A percentile compares a stretch with the other conserved stretches of the same genome.
phyloP scores from a whole-genome alignment of 2,329 filamentous ascomycete genomes.

The Fusarium illudens region DNA sequence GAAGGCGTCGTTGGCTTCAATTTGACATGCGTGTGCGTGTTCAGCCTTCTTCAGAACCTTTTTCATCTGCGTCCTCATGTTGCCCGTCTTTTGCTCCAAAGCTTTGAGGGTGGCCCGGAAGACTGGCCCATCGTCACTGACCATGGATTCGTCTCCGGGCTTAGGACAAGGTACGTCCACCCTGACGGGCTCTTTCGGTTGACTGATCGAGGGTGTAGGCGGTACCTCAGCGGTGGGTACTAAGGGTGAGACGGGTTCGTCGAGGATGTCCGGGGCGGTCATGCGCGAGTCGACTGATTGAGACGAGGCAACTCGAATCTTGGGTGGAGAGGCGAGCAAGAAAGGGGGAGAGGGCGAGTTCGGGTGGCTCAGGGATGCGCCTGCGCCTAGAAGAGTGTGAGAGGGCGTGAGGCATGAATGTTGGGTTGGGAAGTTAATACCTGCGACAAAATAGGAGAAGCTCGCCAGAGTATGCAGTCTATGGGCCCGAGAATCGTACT shows the following conservation, averaged over 20 bases:
- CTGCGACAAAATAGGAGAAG: constrained; percentile 96
- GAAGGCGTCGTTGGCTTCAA: constrained; percentile 86
- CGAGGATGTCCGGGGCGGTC: constrained; percentile 71
- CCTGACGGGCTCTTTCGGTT: constrained; percentile 67
- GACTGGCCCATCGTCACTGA: constrained; percentile 90
- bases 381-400: constrained; percentile 51
- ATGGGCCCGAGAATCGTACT: constrained; percentile 95
- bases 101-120: constrained; percentile 98
- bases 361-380: constrained; percentile 61
- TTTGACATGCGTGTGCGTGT: constrained; percentile 80
- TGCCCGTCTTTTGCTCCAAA: constrained; percentile 94
- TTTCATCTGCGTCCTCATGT: constrained; percentile 94
- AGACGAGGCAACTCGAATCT: constrained; percentile 82
- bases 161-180: constrained; percentile 89
- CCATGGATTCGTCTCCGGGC: constrained; percentile 83
- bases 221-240: constrained; percentile 50
- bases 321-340: constrained; percentile 75
- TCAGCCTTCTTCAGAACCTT: constrained; percentile 96
- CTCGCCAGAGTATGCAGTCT: constrained; percentile 86
- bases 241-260: constrained; percentile 66
- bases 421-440: constrained; percentile 52
- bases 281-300: constrained; percentile 87
- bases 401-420: constrained; percentile 5
- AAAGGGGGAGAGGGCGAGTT: constrained; percentile 76
- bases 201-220: constrained; percentile 37